Base-by-base conservation (phyloP, 1,139 yeast species). In the Suhomyces wounanorum region DNA sequence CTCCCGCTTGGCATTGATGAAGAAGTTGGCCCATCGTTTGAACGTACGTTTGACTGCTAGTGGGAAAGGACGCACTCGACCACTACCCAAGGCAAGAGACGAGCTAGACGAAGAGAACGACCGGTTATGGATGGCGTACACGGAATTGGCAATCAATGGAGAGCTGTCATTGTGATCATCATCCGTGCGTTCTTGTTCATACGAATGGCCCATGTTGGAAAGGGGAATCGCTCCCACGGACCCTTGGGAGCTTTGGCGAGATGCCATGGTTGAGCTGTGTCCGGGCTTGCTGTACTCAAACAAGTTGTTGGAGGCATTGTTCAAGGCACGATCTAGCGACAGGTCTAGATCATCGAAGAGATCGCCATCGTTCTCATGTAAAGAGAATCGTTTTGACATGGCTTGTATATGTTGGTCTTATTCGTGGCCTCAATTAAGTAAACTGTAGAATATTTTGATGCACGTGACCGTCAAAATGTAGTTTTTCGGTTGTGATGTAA, bases 311-410 rank as follows among this genome's bases (percentile, higher is more conserved):
- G 75, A 64, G 2, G 79, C 80, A 43, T 70, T 66, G 54, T 72
- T 65, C 53, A 77, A 64, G 10, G 81, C 81, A 48, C 69, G 66
- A 52, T 77, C 81, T 44, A 77, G 62, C 26, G 80, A 72, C 43
- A 59, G 62, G 49, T 77, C 82, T 49, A 77, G 65, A 53, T 77
- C 81, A 39, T 75, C 81, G 57, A 74, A 70, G 14, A 74, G 66
- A 45, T 70, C 74, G 43, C 58, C 60, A 28, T 64, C 66, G 33
- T 41, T 47, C 35, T 50, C 52, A 38, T 44, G 46, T 42, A 58
- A 57, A 39, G 61, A 46, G 43, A 46, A 46, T 18, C 43, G 41
- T 9, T 18, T 41, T 18, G 45, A 30, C 49, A 46, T 46, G 36
- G 17, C 13, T 8, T 23, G 16, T 25, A 21, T 13, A 14, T 38